Base-by-base conservation (phyloP, 2,329 filamentous ascomycete genomes). In the Clonostachys rhizophaga region DNA sequence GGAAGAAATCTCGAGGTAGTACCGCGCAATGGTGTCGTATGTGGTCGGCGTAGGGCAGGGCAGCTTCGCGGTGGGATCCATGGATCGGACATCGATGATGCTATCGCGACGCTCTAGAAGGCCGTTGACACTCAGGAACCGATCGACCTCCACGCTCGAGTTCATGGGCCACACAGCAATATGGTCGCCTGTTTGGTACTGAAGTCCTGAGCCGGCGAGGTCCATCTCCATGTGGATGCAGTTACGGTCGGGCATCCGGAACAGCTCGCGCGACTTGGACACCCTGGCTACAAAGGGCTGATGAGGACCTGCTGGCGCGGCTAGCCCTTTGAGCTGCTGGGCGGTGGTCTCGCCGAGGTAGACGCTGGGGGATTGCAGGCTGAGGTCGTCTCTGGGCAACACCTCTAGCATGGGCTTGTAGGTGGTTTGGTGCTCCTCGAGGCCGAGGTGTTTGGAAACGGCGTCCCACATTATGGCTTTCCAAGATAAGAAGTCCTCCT, bases 221-320 rank as follows among this genome's bases (percentile, higher is more conserved):
- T 67, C 64, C 3, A 69, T 42, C 33, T 69, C 65, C 41, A 68
- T 50, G 46, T 67, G 64, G n/a, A 68, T 42, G 44, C 63, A 68
- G 49, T 59, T 59, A 20, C 58, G 51, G 33, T 52, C 46, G 13
- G 47, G 40, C 24, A 40, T 17, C 10, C 45, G 43, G 50, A 60
- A 62, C 5, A 64, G 49, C 30, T 61, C 54, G 7, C 48, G 40
- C 5, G 50, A 95, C 64, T 91, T 86, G 58, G 75, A 77, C 57
- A 96, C 91, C 14, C 89, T 89, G 20, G 90, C 90, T 60, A 95
- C 90, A 71, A 84, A 95, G 18, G 90, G 16, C 16, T 16, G 16
- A 16, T 16, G 16, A 16, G 16, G 16, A 16, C 16, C 16, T 16
- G 16, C 16, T 16, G 16, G 16, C 16, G 16, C 16, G 16, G 16